These are phyloP conservation scores for Pyrus hybrid DNA, from an alignment of 331 rosid genomes.

Conservation along the genomic window DNA sequence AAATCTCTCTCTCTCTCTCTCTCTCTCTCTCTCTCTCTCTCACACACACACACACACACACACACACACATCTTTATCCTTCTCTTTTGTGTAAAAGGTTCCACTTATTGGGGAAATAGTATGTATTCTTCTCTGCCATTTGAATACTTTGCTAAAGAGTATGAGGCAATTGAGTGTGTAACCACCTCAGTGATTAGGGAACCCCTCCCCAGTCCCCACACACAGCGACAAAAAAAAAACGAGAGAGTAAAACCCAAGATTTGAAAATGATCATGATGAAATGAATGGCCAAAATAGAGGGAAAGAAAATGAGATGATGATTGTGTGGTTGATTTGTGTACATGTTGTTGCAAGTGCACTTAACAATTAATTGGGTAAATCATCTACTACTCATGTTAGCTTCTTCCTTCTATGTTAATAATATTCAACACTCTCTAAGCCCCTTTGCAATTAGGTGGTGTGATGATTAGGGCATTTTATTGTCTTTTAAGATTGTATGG, in stretches of 20 bases:
- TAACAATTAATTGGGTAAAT: neutral
- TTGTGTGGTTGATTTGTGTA: neutral
- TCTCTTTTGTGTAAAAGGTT: constrained; percentile 43
- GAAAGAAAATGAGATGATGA: neutral
- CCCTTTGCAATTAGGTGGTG: too few relatives aligned
- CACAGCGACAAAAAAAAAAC: too few relatives aligned
- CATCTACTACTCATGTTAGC: too few relatives aligned
- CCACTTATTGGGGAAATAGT: constrained; percentile 54
- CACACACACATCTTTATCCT: constrained; percentile 3
- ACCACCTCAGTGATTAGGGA: neutral
- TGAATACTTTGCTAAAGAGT: constrained; percentile 2
- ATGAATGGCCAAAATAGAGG: neutral
- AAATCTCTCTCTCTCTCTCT: constrained; percentile 20
- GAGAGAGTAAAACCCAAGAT: neutral
- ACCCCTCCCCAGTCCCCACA: too few relatives aligned
- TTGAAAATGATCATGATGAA: neutral
- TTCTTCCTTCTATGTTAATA: neutral
- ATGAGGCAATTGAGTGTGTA: neutral
- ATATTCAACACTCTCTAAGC: too few relatives aligned
- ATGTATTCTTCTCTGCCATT: constrained; percentile 16
- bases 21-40: neutral
- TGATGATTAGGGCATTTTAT: too few relatives aligned
- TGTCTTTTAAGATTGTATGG: too few relatives aligned
- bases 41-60: too few relatives aligned
- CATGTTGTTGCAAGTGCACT: neutral